A percentile compares a stretch with the other conserved stretches of the same genome.
Evolutionary conservation across 805 yeast genomes (phyloP).

Genomic region (Pichia phayaonensis): DNA sequence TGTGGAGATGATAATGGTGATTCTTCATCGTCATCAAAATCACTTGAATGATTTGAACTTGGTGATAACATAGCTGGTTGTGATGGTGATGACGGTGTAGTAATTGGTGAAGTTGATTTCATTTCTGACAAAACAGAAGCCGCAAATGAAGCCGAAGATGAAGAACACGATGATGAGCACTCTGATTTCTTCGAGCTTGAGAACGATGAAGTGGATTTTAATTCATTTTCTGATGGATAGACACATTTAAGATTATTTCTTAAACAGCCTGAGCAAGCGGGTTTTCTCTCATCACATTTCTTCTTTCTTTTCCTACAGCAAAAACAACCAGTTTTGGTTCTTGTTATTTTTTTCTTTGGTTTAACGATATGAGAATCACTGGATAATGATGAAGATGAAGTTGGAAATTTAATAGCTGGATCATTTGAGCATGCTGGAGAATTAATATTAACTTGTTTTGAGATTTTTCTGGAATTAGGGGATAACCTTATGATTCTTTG

Average conservation of each 20-base stretch:
- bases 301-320: slow-evolving; percentile 33
- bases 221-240: slow-evolving; percentile 23
- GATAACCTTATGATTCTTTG: slow-evolving; percentile 25
- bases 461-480: neutral
- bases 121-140: slow-evolving; percentile 6
- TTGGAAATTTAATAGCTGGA: neutral
- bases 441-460: neutral
- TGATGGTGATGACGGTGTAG: slow-evolving; percentile 7
- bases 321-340: slow-evolving; percentile 33
- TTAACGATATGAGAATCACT: slow-evolving; percentile 2
- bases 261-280: slow-evolving; percentile 30
- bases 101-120: neutral
- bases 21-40: slow-evolving; percentile 9
- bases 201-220: slow-evolving; percentile 4
- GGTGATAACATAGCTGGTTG: slow-evolving; percentile 12
- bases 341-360: slow-evolving; percentile 25
- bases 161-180: slow-evolving; percentile 5
- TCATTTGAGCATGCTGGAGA: neutral
- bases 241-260: slow-evolving; percentile 29
- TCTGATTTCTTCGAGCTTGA: neutral
- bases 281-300: slow-evolving; percentile 31
- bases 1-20: slow-evolving; percentile 26
- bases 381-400: neutral
- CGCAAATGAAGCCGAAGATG: slow-evolving; percentile 5
- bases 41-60: slow-evolving; percentile 4